Evolutionary conservation across 1,284 basidiomycete species (phyloP), one percentile per base, ranked within the genome.

Genomic region (Leccinum pachyderme): DNA sequence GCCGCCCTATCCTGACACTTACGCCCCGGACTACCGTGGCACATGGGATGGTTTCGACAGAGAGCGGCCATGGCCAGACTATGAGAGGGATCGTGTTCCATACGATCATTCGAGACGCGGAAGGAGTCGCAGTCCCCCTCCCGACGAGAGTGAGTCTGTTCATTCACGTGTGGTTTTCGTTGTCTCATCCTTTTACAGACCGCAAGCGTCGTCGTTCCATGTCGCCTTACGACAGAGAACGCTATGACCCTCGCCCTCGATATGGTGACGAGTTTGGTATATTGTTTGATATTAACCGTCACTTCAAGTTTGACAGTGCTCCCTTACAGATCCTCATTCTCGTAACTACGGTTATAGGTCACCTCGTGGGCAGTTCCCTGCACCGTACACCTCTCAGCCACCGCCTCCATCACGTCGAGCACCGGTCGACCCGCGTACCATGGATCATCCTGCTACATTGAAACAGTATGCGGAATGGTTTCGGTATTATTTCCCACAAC

Each of bases 401-500:
- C 56, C 57, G 1, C 77, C 61, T 13, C 33, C 67, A 13, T 67
- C 66, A 1, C 77, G 87, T 45, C 78, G 86, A 46, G 78, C 84
- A 2, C 89, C 89, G 22, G 81, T 81, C 5, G 91, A 95, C 65
- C 93, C 93, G 15, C 88, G 91, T 58, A 85, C 84, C 2, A 82
- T 93, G 57, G 91, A 94, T 60, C 88, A 89, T 61, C 85, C 90
- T 35, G 86, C 91, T 5, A 81, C 86, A 2, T 74, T 94, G 71
- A 91, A 91, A 69, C 87, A 91, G 64, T 95, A 89, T 65, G 89
- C 90, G 1, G 93, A 95, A 61, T 95, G 93, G 93, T 95, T 94
- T 73, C 81, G 91, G 32, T 87, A 80, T 62, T 85, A 77, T 57
- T 89, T 87, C 65, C 89, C 93, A 7, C 83, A 89, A 58, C 81